Evolutionary conservation across 2,329 filamentous ascomycete genomes (phyloP).

Genomic region (Trichoderma endophyticum): DNA sequence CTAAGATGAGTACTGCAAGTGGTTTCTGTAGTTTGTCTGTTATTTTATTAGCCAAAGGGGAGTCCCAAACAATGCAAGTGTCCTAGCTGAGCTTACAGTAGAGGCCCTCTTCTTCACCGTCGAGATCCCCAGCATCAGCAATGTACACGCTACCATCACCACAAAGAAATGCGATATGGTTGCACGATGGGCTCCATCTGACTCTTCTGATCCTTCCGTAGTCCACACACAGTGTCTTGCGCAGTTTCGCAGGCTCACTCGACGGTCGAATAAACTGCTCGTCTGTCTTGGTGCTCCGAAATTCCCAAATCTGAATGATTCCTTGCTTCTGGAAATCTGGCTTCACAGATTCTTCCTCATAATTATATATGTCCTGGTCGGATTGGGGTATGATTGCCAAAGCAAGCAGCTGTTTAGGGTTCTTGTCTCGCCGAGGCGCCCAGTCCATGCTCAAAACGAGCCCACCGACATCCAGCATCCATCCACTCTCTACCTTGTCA

Average conservation of each 20-base stretch:
- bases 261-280: constrained; percentile 35
- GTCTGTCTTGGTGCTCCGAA: constrained; percentile 33
- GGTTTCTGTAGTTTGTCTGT: constrained; percentile 46
- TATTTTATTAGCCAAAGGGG: constrained; percentile 24
- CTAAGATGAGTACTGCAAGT: constrained; percentile 43
- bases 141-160: constrained; percentile 51
- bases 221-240: constrained; percentile 46
- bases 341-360: constrained; percentile 37
- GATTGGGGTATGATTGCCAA: constrained; percentile 49
- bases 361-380: constrained; percentile 46
- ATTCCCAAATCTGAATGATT: constrained; percentile 52
- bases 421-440: constrained; percentile 40
- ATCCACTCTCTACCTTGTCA: constrained; percentile 39
- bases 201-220: constrained; percentile 50
- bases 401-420: constrained; percentile 47
- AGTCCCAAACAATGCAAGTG: neutral
- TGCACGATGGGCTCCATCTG: constrained; percentile 52
- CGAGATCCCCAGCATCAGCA: constrained; percentile 36
- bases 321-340: constrained; percentile 43
- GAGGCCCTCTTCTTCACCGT: constrained; percentile 30
- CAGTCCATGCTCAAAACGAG: constrained; percentile 52
- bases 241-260: constrained; percentile 37
- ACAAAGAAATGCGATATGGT: constrained; percentile 48
- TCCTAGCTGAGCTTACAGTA: constrained; percentile 40
- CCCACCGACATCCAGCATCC: constrained; percentile 54